These are phyloP conservation scores for Paraleonurus japonicus DNA, from an alignment of 257 asterid species.

Conservation along the genomic window DNA sequence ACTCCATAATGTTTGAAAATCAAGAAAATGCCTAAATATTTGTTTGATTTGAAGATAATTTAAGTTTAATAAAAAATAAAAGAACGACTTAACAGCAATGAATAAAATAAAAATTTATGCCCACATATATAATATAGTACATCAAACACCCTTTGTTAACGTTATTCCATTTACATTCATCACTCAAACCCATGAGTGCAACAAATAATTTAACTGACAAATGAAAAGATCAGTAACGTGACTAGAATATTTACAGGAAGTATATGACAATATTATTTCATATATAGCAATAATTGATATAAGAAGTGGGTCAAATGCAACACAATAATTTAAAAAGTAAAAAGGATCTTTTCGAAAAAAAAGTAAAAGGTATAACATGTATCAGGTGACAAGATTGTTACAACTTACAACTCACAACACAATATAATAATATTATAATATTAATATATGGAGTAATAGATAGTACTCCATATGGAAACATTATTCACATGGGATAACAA, in stretches of 20 bases:
- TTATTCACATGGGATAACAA: conserved; percentile 16
- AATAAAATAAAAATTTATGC: too few species aligned
- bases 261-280: too few species aligned
- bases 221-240: not conserved
- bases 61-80: too few species aligned
- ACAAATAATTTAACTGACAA: not conserved
- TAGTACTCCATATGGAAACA: too few species aligned
- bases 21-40: not conserved
- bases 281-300: not conserved
- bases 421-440: too few species aligned
- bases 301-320: not conserved
- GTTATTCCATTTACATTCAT: not conserved
- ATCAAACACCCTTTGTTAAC: not conserved
- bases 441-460: too few species aligned
- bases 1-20: not conserved
- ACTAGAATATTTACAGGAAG: too few species aligned
- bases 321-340: not conserved
- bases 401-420: not conserved
- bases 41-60: not conserved
- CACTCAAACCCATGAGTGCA: not conserved
- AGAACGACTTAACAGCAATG: not conserved
- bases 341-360: too few species aligned
- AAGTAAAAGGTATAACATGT: too few species aligned
- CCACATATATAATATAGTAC: too few species aligned
- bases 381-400: not conserved